A percentile compares a stretch with the other conserved stretches of the same genome.
phyloP scores from a whole-genome alignment of 176 grass and related monocot species.

The Areca catechu region DNA sequence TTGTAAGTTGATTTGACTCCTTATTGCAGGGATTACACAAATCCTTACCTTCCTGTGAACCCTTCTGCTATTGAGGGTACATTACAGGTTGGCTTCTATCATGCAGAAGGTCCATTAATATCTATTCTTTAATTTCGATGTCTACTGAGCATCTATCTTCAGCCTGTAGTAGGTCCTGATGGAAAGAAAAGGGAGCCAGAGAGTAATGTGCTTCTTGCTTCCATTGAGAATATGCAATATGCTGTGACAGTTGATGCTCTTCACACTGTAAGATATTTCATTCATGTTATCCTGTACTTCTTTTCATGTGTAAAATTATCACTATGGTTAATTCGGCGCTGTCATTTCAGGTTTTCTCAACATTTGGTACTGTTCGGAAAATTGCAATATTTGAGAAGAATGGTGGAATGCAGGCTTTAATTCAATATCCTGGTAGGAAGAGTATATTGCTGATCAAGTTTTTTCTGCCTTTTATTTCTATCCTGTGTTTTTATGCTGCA shows the following conservation, averaged over 20 bases:
- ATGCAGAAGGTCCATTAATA: constrained; percentile 13
- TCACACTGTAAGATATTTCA: constrained; percentile 62
- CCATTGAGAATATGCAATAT: constrained; percentile 97
- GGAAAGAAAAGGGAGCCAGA: constrained; percentile 70
- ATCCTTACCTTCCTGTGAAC: constrained; percentile 93
- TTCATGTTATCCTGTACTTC: neutral
- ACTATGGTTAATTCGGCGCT: too few species aligned
- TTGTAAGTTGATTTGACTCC: too few species aligned
- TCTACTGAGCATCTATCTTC: constrained; percentile 11
- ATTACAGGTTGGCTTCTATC: constrained; percentile 53
- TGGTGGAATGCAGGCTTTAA: constrained; percentile 79
- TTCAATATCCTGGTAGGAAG: constrained; percentile 80
- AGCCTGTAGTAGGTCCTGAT: constrained; percentile 64
- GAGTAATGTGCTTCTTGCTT: constrained; percentile 93
- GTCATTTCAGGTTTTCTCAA: constrained; percentile 68
- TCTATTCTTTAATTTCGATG: constrained; percentile 17
- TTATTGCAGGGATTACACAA: constrained; percentile 73
- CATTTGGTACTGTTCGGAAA: constrained; percentile 91
- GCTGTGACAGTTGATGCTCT: constrained; percentile 84
- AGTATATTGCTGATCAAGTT: too few species aligned
- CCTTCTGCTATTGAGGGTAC: constrained; percentile 70
- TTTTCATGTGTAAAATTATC: neutral
- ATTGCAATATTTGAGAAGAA: constrained; percentile 98
- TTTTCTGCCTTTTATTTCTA: too few species aligned
- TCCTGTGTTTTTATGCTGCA: too few species aligned